These are phyloP conservation scores for Grammothele lineata DNA, from an alignment of 768 basidiomycete genomes.

Conservation along the genomic window DNA sequence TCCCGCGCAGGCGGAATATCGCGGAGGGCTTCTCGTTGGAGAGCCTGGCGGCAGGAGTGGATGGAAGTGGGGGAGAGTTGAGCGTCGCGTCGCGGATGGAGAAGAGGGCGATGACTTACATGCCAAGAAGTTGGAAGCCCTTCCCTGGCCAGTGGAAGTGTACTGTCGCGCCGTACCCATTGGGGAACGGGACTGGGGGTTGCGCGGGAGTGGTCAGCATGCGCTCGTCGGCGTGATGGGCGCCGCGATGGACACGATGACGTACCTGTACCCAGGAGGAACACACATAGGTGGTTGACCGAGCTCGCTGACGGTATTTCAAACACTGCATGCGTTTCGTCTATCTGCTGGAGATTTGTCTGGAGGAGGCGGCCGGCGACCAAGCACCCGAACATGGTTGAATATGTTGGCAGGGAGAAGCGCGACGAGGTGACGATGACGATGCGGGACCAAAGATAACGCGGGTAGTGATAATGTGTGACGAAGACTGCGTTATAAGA, in stretches of 20 bases:
- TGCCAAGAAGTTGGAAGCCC: slow-evolving; percentile 82
- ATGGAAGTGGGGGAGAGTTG: not conserved
- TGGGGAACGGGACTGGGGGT: slow-evolving; percentile 71
- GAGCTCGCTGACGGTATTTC: slow-evolving; percentile 64
- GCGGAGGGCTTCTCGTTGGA: slow-evolving; percentile 89
- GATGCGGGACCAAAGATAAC: too few relatives aligned
- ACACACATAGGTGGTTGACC: slow-evolving; percentile 85
- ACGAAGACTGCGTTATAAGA: too few relatives aligned
- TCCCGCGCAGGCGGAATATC: slow-evolving; percentile 77
- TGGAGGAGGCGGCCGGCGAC: slow-evolving; percentile 76
- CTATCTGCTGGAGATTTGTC: slow-evolving; percentile 76
- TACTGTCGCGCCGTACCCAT: slow-evolving; percentile 79
- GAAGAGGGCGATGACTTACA: slow-evolving; percentile 45
- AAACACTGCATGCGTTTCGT: slow-evolving; percentile 80
- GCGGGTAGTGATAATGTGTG: too few relatives aligned
- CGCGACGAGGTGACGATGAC: too few relatives aligned
- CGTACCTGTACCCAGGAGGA: slow-evolving; percentile 73
- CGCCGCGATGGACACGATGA: not conserved
- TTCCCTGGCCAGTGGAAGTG: slow-evolving; percentile 86
- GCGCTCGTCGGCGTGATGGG: not conserved
- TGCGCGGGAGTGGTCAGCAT: not conserved
- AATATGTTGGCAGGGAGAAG: too few relatives aligned
- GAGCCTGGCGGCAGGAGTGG: slow-evolving; percentile 32
- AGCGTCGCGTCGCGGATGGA: too few relatives aligned
- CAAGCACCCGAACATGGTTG: slow-evolving; percentile 70